phyloP scores from a whole-genome alignment of 2,329 filamentous ascomycete genomes.

The Fonsecaea pugnacius region DNA sequence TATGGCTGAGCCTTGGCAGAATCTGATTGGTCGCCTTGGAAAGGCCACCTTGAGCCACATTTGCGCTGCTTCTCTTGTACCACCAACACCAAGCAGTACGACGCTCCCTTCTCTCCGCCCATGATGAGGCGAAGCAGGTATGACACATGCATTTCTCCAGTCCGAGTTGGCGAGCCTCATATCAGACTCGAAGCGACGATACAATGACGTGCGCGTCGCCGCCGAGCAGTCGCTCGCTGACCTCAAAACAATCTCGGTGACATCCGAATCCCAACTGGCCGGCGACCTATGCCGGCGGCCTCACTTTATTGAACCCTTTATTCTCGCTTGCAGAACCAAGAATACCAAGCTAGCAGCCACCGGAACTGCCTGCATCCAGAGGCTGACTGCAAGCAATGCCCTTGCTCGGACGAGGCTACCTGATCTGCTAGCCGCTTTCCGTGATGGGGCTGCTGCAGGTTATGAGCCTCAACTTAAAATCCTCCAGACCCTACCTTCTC shows the following conservation, averaged over 20 bases:
- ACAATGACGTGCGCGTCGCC: slow-evolving; percentile 83
- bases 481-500: slow-evolving; percentile 83
- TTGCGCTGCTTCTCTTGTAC: neutral
- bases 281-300: slow-evolving; percentile 79
- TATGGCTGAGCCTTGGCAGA: neutral
- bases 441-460: slow-evolving; percentile 73
- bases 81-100: neutral
- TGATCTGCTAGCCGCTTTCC: slow-evolving; percentile 85
- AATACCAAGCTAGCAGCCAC: slow-evolving; percentile 89
- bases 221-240: slow-evolving; percentile 93
- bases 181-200: slow-evolving; percentile 93
- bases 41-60: neutral
- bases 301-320: slow-evolving; percentile 88
- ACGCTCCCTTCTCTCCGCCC: slow-evolving; percentile 8
- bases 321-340: slow-evolving; percentile 87
- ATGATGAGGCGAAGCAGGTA: slow-evolving; percentile 31
- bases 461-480: slow-evolving; percentile 96
- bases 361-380: slow-evolving; percentile 84
- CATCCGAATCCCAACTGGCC: slow-evolving; percentile 75
- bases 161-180: slow-evolving; percentile 88
- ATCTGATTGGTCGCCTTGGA: neutral
- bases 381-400: slow-evolving; percentile 80
- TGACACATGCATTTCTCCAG: slow-evolving; percentile 65
- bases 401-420: slow-evolving; percentile 78
- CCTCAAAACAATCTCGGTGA: slow-evolving; percentile 73